These are phyloP conservation scores for Aristolochia fimbriata DNA, from an alignment of 164 flowering plant species.

Conservation along the genomic window DNA sequence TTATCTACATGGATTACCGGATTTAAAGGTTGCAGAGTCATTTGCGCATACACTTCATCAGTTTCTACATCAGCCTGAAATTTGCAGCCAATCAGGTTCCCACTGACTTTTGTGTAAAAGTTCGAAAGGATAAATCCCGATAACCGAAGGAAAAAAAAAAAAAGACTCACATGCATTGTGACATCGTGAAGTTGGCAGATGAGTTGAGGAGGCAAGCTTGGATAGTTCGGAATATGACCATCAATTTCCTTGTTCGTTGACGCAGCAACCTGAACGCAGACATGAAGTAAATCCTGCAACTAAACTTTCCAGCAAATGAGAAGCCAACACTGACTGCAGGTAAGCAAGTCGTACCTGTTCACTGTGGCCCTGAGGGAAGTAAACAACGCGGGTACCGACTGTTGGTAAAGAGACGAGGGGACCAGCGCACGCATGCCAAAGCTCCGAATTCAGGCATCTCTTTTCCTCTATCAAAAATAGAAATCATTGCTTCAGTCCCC, in stretches of 20 bases:
- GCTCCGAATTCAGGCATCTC: conserved; percentile 80
- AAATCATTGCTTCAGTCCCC: not conserved
- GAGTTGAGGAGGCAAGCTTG: conserved; percentile 74
- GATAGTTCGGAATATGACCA: conserved; percentile 79
- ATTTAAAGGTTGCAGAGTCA: conserved; percentile 78
- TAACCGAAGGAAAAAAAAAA: not conserved
- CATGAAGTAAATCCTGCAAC: not conserved
- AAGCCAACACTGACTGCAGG: not conserved
- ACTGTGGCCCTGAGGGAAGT: conserved; percentile 88
- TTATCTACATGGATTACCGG: conserved; percentile 29
- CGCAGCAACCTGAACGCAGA: conserved; percentile 51
- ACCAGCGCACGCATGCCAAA: conserved; percentile 97
- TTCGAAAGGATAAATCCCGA: not conserved
- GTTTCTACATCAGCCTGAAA: conserved; percentile 90
- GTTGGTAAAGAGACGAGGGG: conserved; percentile 82
- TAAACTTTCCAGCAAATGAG: not conserved
- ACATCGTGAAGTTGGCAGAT: conserved; percentile 82
- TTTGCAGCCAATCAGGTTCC: conserved; percentile 2
- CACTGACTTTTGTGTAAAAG: not conserved
- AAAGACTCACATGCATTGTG: conserved; percentile 73
- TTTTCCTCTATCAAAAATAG: conserved; percentile 43
- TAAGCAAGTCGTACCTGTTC: conserved; percentile 48
- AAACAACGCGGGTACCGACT: conserved; percentile 68
- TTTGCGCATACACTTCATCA: conserved; percentile 87
- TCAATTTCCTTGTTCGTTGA: conserved; percentile 79